phyloP scores from a whole-genome alignment of 192 early-diverging fungal genomes.

The Pilaira anomala region DNA sequence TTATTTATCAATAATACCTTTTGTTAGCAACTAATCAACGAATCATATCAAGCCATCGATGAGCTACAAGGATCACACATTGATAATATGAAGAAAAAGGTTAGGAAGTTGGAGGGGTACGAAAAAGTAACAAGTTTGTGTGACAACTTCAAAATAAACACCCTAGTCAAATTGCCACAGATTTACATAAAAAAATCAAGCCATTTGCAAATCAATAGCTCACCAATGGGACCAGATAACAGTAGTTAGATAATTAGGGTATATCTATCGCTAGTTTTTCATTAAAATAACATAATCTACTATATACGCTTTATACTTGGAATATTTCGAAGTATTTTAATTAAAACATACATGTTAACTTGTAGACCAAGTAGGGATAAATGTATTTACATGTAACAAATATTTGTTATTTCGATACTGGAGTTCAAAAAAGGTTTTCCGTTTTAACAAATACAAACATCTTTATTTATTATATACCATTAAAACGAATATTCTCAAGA shows the following conservation, averaged over 20 bases:
- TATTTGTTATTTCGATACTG: conserved; percentile 16
- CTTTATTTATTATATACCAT: conserved; percentile 18
- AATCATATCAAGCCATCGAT: conserved; percentile 14
- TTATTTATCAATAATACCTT: conserved; percentile 17
- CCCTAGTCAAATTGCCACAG: conserved; percentile 12
- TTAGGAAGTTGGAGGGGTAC: conserved; percentile 15
- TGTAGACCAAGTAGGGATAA: conserved; percentile 20
- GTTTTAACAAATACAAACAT: conserved; percentile 20
- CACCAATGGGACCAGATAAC: conserved; percentile 16
- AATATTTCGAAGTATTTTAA: conserved; percentile 19
- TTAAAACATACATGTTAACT: conserved; percentile 21
- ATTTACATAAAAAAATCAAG: conserved; percentile 16
- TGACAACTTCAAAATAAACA: conserved; percentile 14
- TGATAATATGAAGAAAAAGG: conserved; percentile 15
- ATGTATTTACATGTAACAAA: conserved; percentile 18
- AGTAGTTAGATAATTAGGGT: conserved; percentile 13
- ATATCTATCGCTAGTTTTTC: conserved; percentile 16
- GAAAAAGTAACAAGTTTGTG: conserved; percentile 7
- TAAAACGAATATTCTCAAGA: conserved; percentile 14
- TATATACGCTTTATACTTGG: conserved; percentile 21
- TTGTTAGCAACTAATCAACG: conserved; percentile 18
- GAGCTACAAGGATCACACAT: conserved; percentile 15
- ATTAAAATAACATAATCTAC: conserved; percentile 10
- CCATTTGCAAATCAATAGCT: conserved; percentile 11
- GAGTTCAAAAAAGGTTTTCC: conserved; percentile 10